Conservation (phyloP, 2,329 filamentous ascomycete genomes). For the Alternaria brassicicola region DNA sequence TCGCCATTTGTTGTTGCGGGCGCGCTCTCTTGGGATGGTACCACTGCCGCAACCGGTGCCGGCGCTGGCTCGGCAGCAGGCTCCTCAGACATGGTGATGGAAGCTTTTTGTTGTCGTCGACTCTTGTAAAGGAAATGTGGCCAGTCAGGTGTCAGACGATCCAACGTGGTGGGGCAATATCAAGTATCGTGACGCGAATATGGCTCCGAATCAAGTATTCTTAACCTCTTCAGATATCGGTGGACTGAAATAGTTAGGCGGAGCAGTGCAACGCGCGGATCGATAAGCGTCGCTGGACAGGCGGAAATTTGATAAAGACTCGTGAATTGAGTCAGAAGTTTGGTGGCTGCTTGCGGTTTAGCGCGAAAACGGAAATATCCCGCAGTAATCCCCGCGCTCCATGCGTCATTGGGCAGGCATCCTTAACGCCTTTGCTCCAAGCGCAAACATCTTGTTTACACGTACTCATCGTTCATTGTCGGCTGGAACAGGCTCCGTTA, state of each 20-base stretch:
- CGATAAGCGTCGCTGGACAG: conserved; percentile 7
- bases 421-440: neutral
- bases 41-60: conserved; percentile 17
- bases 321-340: conserved; percentile 29
- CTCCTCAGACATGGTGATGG: conserved; percentile 35
- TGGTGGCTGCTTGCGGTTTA: conserved; percentile 7
- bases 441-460: conserved; percentile 1
- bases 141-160: conserved; percentile 7
- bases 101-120: neutral
- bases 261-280: conserved; percentile 4
- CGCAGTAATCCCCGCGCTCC: conserved; percentile 11
- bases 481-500: neutral
- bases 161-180: conserved; percentile 17
- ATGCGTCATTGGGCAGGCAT: conserved; percentile 19
- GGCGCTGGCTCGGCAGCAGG: conserved; percentile 24
- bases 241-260: neutral
- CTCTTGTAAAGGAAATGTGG: conserved; percentile 5
- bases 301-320: conserved; percentile 24
- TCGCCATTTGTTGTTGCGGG: conserved; percentile 28
- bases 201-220: neutral
- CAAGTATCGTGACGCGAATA: neutral
- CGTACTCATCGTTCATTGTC: neutral
- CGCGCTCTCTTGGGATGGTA: conserved; percentile 12
- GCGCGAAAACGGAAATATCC: conserved; percentile 16
- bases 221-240: neutral